phyloP scores from a whole-genome alignment of 2,329 filamentous ascomycete species.

The Sporothrix protearum region DNA sequence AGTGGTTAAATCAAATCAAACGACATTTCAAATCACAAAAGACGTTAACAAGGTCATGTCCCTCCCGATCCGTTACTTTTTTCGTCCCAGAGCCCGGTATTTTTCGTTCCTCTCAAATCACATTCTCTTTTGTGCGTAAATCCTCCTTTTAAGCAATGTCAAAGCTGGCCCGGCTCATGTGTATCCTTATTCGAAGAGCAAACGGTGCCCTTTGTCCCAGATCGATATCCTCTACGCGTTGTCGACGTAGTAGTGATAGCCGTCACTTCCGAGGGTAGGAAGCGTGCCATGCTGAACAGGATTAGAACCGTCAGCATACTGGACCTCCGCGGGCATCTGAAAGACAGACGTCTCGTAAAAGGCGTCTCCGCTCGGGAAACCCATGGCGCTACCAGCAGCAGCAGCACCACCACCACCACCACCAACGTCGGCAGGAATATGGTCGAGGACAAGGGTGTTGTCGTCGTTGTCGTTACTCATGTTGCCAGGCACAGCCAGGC shows the following conservation, averaged over 20 bases:
- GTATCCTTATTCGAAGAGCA: not conserved
- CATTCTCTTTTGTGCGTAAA: not conserved
- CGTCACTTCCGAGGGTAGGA: not conserved
- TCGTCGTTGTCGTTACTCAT: not conserved
- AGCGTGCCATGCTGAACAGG: not conserved
- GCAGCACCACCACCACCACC: not conserved
- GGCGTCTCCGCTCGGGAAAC: not conserved
- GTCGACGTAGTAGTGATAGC: slow-evolving; percentile 2
- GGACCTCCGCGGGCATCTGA: not conserved
- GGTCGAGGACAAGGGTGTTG: slow-evolving; percentile 1
- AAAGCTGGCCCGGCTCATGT: not conserved
- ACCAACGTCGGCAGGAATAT: not conserved
- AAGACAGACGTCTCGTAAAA: not conserved
- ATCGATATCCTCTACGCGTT: not conserved
- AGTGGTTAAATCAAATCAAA: not conserved
- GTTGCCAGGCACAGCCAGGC: not conserved
- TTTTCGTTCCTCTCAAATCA: not conserved
- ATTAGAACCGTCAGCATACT: not conserved
- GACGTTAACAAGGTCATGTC: not conserved
- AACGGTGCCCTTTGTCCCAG: not conserved
- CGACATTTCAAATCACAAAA: not conserved
- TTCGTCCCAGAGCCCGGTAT: slow-evolving; percentile 5
- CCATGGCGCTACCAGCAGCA: not conserved
- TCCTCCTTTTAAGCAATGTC: not conserved
- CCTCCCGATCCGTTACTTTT: slow-evolving; percentile 2